Base-by-base conservation (phyloP, 495 filamentous ascomycete genomes). In the Beverwykella pulmonaria region DNA sequence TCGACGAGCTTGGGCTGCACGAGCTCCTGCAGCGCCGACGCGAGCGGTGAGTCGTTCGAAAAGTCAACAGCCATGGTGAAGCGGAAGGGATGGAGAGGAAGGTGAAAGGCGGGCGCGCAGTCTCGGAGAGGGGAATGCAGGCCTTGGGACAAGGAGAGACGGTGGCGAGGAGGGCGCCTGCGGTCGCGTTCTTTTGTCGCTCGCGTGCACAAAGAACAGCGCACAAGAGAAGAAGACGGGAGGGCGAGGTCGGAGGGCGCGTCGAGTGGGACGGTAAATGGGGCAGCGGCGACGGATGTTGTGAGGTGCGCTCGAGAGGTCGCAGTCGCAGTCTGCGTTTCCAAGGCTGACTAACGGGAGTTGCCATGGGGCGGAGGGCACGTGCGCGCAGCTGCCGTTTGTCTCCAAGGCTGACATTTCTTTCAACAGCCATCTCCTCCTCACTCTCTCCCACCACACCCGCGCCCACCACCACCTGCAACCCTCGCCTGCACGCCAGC, bases 1-100 rank as follows among this genome's bases (percentile, higher is more conserved):
- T 98, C 93, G n/a, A 92, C 87, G 69, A 98, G 79, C 78, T 97
- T 97, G n/a, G 90, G 88, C 75, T 93, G 90, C 55, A 97, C 90
- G 44, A 84, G 88, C 76, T 80, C 81, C 72, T 87, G 89, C 48
- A 98, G 83, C 32, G 91, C 88, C 61, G 90, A 86, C 64, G 92
- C 92, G 59, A 98, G 81, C 22, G 92, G 90, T 73, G 90, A 89
- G 67, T 84, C 87, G 56, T 88, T 82, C 49, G 82, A 76, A 68
- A 94, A 82, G 70, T 90, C 86, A 76, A 90, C 83, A 61, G 89
- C 81, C 92, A 94, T 94, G 50, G 53, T 60, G 39, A 44, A 9
- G 66, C 46, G 22, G 59, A 29, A 12, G 50, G 36, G n/a, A n/a
- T 50, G 58, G 14, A n/a, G 48, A 15, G 63, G 53, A n/a, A 34